These are phyloP conservation scores for Aspergillus piperis DNA, from an alignment of 2,329 filamentous ascomycete genomes.

Conservation along the genomic window DNA sequence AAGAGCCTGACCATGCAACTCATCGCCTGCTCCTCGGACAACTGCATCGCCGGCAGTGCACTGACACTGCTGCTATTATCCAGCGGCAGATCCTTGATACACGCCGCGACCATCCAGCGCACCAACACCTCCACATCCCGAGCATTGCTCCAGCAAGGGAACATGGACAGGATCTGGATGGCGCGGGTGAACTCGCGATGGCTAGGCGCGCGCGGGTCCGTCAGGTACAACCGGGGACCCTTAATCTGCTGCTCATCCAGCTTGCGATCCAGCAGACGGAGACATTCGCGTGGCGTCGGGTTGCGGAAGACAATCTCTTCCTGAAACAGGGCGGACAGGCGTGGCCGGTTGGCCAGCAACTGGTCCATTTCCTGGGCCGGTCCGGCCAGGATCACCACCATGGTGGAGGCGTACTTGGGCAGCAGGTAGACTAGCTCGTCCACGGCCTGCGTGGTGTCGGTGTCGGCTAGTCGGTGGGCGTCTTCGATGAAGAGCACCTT, in stretches of 20 bases:
- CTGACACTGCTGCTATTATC: slow-evolving; percentile 6
- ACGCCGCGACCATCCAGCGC: slow-evolving; percentile 23
- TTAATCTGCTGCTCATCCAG: slow-evolving; percentile 18
- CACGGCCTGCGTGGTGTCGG: slow-evolving; percentile 14
- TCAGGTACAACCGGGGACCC: slow-evolving; percentile 17
- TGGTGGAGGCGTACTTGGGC: slow-evolving; percentile 15
- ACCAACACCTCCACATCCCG: slow-evolving; percentile 21
- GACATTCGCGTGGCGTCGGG: slow-evolving; percentile 22
- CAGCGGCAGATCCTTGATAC: slow-evolving; percentile 17
- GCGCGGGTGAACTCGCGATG: slow-evolving; percentile 24
- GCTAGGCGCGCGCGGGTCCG: slow-evolving; percentile 15
- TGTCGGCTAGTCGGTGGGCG: slow-evolving; percentile 20
- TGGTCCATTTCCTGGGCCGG: slow-evolving; percentile 21
- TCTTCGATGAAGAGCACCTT: slow-evolving; percentile 23
- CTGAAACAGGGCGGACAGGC: slow-evolving; percentile 21
- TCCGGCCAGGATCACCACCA: slow-evolving; percentile 23
- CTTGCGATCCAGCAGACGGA: slow-evolving; percentile 20
- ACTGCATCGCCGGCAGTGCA: slow-evolving; percentile 7
- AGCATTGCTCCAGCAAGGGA: slow-evolving; percentile 25
- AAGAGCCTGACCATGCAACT: slow-evolving; percentile 21
- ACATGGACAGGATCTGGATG: slow-evolving; percentile 24
- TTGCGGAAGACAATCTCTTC: slow-evolving; percentile 24
- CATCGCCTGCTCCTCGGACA: slow-evolving; percentile 24
- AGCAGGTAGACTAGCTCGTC: slow-evolving; percentile 23
- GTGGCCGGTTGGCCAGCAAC: slow-evolving; percentile 20